Conservation (phyloP, 306 rosid species). For the Trifolium subterraneum region DNA sequence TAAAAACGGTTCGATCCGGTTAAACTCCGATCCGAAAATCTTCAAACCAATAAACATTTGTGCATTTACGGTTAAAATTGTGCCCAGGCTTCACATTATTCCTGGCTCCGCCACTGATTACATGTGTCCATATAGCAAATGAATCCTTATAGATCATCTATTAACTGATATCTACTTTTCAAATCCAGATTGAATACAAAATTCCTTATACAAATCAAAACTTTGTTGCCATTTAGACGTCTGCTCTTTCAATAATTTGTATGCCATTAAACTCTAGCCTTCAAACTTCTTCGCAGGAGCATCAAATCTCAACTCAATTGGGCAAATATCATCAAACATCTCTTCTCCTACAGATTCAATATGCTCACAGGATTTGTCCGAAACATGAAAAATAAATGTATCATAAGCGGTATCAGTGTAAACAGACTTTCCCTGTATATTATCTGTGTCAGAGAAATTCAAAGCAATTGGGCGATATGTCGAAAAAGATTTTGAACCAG, state of each 20-base stretch:
- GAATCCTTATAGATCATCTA: conserved; percentile 13
- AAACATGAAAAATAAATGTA: conserved; percentile 54
- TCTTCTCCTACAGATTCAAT: conserved; percentile 49
- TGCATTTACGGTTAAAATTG: too few species aligned
- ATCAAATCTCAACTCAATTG: conserved; percentile 60
- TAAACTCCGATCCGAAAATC: too few species aligned
- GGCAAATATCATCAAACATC: conserved; percentile 67
- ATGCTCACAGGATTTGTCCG: conserved; percentile 45
- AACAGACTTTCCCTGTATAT: conserved; percentile 40
- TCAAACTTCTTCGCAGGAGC: conserved; percentile 49
- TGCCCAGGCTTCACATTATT: too few species aligned
- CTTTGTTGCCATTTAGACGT: conserved; percentile 62
- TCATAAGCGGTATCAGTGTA: conserved; percentile 43
- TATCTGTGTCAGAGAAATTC: conserved; percentile 24
- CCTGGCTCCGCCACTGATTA: too few species aligned
- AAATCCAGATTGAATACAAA: conserved; percentile 41
- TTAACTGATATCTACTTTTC: not conserved
- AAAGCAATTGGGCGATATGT: conserved; percentile 52
- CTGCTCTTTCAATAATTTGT: conserved; percentile 55
- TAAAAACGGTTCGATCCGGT: too few species aligned
- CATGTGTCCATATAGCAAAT: not conserved
- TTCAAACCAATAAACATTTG: too few species aligned
- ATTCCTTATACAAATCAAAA: conserved; percentile 51
- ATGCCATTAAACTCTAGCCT: conserved; percentile 55
- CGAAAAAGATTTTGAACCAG: conserved; percentile 45